Evolutionary conservation across 495 filamentous ascomycete genomes (phyloP).

Genomic region (Trichoderma erinaceum): DNA sequence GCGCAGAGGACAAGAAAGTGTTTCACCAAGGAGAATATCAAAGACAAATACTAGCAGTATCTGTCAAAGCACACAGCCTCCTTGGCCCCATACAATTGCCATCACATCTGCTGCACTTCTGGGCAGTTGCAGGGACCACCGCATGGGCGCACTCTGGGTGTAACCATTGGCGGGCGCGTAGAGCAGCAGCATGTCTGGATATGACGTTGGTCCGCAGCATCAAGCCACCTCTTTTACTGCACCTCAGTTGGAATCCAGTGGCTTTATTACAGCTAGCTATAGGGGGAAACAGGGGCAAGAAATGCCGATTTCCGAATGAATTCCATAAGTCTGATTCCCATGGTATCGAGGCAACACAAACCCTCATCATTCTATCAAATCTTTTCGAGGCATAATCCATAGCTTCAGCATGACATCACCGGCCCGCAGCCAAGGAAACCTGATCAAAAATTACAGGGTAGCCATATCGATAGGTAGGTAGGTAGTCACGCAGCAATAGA

Average conservation of each 20-base stretch:
- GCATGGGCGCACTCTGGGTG: no score
- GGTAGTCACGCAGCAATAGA: neutral
- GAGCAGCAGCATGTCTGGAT: neutral
- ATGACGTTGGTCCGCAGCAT: conserved; percentile 10
- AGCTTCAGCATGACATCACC: conserved; percentile 2
- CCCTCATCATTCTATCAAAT: neutral
- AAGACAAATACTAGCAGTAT: neutral
- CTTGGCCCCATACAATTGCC: neutral
- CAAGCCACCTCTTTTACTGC: neutral
- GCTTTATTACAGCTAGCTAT: neutral
- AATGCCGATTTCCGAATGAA: neutral
- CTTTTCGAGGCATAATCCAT: neutral
- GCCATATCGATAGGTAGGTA: neutral
- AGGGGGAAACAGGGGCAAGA: neutral
- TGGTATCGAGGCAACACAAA: neutral
- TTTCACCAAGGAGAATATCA: neutral
- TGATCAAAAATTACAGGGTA: neutral
- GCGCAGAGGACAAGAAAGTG: neutral
- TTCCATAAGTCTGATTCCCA: neutral
- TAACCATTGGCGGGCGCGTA: neutral
- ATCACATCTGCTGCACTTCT: neutral
- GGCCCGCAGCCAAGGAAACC: neutral
- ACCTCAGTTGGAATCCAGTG: neutral
- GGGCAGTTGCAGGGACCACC: no score
- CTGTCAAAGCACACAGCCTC: neutral